Base-by-base conservation (phyloP, 768 basidiomycete genomes). In the Amanita brunnescens region DNA sequence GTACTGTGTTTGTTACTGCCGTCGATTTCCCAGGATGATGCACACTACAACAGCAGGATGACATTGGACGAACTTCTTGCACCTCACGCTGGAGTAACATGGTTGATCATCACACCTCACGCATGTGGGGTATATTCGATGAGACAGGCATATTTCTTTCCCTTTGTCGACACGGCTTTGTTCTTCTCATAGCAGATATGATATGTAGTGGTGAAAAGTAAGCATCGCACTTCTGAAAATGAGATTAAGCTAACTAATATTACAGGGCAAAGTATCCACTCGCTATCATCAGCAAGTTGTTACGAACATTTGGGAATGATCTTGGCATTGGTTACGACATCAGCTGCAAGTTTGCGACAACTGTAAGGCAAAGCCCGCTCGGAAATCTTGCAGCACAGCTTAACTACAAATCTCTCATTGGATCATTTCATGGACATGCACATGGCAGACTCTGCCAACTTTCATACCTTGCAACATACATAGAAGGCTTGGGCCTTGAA, bases 141-240 rank as follows among this genome's bases (percentile, higher is more conserved):
- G 62, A 64, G 52, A 61, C 62, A 1, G 63, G 65, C 2, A 47
- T 63, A 12, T 67, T 66, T 41, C 38, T 66, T 0, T 47, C 53
- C 0, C 40, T 61, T 0, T 67, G 66, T 48, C 55, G 57, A 1
- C 66, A 67, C 41, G 59, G 64, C 1, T 58, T 61, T 37, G 56
- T 61, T 6, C 44, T 64, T 12, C 29, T 58, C 5, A 37, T 57
- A 0, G 42, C 21, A 0, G 57, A 61, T 35, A 61, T 61, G 56
- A 52, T 61, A 5, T 47, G 50, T 10, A 67, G 65, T 41, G 62
- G 65, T 1, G 62, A 67, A 37, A 39, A 30, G 59, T 60, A 14
- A 24, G 41, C 12, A 1, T 18, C 6, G n/a, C 21, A 51, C 5
- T 24, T 60, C n/a, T 49, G 58, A n/a, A n/a, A n/a, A n/a, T n/a